Conservation (phyloP, 2,329 filamentous ascomycete genomes). For the Monosporascus ibericus region DNA sequence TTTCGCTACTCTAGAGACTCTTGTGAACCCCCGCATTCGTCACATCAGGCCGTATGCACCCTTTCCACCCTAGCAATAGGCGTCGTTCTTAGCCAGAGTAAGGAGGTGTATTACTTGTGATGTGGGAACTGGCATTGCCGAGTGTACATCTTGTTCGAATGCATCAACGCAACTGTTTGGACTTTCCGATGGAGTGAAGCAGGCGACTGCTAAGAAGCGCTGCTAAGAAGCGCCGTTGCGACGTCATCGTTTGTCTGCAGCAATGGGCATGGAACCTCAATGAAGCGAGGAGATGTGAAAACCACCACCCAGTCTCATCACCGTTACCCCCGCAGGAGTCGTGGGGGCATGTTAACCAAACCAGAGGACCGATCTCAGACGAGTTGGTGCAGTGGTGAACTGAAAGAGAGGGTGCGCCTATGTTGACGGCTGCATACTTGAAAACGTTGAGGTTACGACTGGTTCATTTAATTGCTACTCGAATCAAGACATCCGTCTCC, state of each 20-base stretch:
- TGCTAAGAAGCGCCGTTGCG: neutral
- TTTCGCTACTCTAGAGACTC: neutral
- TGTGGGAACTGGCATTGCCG: neutral
- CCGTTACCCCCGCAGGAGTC: neutral
- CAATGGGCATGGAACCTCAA: neutral
- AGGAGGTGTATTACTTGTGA: neutral
- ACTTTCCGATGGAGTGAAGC: neutral
- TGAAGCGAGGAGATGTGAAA: neutral
- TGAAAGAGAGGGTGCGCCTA: neutral
- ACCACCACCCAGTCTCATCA: neutral
- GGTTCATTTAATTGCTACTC: neutral
- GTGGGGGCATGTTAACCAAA: neutral
- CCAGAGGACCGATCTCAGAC: neutral
- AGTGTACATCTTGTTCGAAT: neutral
- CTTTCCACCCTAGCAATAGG: neutral
- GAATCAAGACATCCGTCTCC: too few species aligned
- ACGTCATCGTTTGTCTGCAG: neutral
- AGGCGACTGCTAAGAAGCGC: neutral
- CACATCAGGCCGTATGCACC: neutral
- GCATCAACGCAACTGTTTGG: neutral
- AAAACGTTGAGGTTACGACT: neutral
- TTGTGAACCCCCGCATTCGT: neutral
- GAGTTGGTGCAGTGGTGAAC: neutral
- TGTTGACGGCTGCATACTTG: neutral
- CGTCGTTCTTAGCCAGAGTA: neutral